Conservation (phyloP, 225 moss, liverwort and hornwort species). For the Ulota crispa region DNA sequence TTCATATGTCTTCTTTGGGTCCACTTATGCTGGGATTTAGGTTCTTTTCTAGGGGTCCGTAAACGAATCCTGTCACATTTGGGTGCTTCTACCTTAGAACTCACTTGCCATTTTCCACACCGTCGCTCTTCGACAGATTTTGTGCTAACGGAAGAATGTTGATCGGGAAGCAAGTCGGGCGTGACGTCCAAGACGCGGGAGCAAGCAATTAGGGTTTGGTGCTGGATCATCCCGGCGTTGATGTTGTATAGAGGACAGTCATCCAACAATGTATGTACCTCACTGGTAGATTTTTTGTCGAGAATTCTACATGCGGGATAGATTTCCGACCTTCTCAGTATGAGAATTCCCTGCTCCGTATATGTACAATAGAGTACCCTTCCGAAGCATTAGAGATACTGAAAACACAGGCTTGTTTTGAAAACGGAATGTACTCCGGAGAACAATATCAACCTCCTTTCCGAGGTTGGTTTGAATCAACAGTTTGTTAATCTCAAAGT, state of each 20-base stretch:
- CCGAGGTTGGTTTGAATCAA: not conserved
- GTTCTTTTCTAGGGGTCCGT: no score
- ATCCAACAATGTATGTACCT: not conserved
- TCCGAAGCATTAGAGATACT: not conserved
- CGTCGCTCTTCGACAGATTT: not conserved
- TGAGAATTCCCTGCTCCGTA: not conserved
- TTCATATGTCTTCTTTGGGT: no score
- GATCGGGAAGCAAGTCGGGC: not conserved
- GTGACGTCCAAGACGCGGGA: not conserved
- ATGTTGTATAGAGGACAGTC: not conserved
- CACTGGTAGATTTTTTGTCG: not conserved
- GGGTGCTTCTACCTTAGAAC: not conserved
- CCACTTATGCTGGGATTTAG: no score
- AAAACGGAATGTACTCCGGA: not conserved
- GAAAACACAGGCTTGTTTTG: constrained; percentile 5
- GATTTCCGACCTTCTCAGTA: not conserved
- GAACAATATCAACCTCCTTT: not conserved
- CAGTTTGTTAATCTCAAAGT: not conserved
- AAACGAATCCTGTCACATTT: no score
- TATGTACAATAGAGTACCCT: constrained; percentile 14
- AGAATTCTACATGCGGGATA: not conserved
- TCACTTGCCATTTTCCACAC: no score
- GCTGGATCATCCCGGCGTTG: not conserved
- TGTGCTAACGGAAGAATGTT: not conserved
- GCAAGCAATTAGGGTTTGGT: not conserved